These are phyloP conservation scores for Cephaloascus albidus DNA, from an alignment of 805 yeast genomes.

Conservation along the genomic window DNA sequence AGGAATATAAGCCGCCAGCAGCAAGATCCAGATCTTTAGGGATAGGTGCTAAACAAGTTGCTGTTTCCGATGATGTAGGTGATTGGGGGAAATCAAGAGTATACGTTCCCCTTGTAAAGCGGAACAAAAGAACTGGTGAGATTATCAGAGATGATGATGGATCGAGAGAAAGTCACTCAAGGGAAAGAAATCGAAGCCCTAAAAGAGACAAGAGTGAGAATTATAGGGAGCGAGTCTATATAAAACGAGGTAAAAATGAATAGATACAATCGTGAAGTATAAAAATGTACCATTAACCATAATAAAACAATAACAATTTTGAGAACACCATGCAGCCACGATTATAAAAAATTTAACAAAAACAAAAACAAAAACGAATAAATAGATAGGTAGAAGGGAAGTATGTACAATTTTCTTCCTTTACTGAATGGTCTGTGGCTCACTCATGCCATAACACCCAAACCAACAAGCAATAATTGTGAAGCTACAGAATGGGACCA, in stretches of 20 bases:
- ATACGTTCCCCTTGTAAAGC: slow-evolving; percentile 7
- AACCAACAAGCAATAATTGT: slow-evolving; percentile 46
- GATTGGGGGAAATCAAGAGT: slow-evolving; percentile 7
- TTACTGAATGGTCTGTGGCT: no score
- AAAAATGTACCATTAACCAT: no score
- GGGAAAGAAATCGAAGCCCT: slow-evolving; percentile 2
- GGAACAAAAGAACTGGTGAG: slow-evolving; percentile 8
- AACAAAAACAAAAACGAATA: no score
- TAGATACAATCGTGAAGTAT: no score
- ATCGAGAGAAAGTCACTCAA: not conserved
- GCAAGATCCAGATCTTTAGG: slow-evolving; percentile 15
- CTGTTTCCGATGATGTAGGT: slow-evolving; percentile 11
- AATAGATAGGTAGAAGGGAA: no score
- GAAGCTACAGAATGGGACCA: slow-evolving; percentile 58
- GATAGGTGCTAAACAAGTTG: slow-evolving; percentile 20
- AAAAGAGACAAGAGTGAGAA: not conserved
- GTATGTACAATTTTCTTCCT: not conserved
- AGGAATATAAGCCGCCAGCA: slow-evolving; percentile 13
- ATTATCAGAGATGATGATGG: slow-evolving; percentile 2
- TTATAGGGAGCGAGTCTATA: no score
- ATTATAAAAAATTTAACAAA: no score
- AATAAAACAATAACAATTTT: no score
- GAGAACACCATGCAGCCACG: no score
- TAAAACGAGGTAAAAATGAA: not conserved
- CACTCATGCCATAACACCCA: slow-evolving; percentile 46